phyloP scores from a whole-genome alignment of 305 asterid genomes.

The Solanum chacoense region DNA sequence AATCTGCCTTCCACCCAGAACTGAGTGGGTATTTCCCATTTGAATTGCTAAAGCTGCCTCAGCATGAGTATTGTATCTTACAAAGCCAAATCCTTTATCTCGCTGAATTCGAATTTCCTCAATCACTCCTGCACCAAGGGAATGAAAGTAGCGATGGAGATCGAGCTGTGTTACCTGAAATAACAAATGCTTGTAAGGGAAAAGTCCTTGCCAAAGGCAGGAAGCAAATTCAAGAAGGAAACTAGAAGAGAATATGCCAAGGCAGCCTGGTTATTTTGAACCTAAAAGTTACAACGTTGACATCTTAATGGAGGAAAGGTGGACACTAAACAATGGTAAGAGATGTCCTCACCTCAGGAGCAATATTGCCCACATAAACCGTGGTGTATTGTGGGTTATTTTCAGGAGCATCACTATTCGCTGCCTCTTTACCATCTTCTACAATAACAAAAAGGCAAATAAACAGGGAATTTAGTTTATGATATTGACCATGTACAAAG shows the following conservation, averaged over 20 bases:
- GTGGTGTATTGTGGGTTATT: slow-evolving; percentile 84
- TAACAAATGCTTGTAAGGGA: background rate
- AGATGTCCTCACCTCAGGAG: slow-evolving; percentile 60
- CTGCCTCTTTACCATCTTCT: slow-evolving; percentile 70
- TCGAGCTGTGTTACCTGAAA: slow-evolving; percentile 68
- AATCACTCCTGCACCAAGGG: slow-evolving; percentile 84
- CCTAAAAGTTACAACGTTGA: background rate
- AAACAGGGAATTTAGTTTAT: background rate
- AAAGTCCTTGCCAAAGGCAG: slow-evolving; percentile 1
- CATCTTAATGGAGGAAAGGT: background rate
- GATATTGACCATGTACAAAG: background rate
- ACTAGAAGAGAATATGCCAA: background rate
- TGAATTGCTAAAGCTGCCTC: slow-evolving; percentile 88
- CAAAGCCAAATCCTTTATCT: slow-evolving; percentile 90
- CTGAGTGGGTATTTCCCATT: slow-evolving; percentile 57
- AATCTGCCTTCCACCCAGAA: slow-evolving; percentile 59
- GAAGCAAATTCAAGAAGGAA: background rate
- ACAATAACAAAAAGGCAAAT: slow-evolving; percentile 10
- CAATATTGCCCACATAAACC: slow-evolving; percentile 87
- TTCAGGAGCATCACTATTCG: slow-evolving; percentile 75
- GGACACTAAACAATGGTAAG: background rate
- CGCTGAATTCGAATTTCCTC: slow-evolving; percentile 90
- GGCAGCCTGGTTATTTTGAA: background rate
- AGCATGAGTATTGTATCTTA: slow-evolving; percentile 74
- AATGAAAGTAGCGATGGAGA: slow-evolving; percentile 74